phyloP scores from a whole-genome alignment of 176 grass and related monocot species.

The Cenchrus americanus region DNA sequence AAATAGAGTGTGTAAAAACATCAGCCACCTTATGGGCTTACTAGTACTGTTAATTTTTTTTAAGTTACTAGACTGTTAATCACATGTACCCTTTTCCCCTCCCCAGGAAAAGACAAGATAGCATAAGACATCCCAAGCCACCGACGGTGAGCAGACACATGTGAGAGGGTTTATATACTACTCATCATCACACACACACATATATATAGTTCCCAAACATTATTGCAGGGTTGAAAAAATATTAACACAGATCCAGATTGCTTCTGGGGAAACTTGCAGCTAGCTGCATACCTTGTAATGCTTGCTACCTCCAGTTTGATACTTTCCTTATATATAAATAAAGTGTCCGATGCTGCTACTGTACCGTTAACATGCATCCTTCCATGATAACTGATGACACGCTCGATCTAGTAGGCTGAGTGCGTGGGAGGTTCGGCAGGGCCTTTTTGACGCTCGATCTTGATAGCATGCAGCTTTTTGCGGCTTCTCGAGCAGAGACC shows the following conservation, averaged over 20 bases:
- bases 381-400: background rate
- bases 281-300: slow-evolving; percentile 5
- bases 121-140: slow-evolving; percentile 9
- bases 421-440: background rate
- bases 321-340: background rate
- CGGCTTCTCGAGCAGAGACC: background rate
- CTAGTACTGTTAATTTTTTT: background rate
- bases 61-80: background rate
- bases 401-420: background rate
- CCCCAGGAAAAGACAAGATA: background rate
- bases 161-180: background rate
- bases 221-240: background rate
- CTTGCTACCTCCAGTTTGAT: background rate
- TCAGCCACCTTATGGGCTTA: background rate
- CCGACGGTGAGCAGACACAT: background rate
- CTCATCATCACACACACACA: background rate
- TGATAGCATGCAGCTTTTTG: slow-evolving; percentile 35
- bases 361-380: background rate
- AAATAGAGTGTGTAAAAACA: background rate
- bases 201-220: background rate
- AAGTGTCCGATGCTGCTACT: background rate
- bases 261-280: background rate
- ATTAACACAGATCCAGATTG: slow-evolving; percentile 23
- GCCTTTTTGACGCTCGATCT: slow-evolving; percentile 35
- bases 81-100: background rate